These are phyloP conservation scores for Globisporangium radiosum DNA, from an alignment of 352 stramenopile genomes.

Conservation along the genomic window DNA sequence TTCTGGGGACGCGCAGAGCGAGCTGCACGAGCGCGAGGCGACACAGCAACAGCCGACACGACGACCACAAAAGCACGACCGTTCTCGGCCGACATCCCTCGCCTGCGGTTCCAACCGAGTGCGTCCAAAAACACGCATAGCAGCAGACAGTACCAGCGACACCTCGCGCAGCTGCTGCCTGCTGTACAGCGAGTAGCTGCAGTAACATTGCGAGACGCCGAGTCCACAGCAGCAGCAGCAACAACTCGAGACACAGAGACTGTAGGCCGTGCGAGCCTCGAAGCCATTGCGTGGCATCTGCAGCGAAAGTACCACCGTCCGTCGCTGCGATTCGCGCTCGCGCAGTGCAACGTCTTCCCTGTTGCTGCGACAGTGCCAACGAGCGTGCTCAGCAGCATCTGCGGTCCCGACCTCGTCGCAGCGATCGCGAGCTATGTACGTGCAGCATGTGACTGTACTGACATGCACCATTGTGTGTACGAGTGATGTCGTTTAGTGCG, in stretches of 20 bases:
- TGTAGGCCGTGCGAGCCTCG: constrained; percentile 7
- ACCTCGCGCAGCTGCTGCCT: constrained; percentile 25
- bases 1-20: constrained; percentile 33
- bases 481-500: no score
- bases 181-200: constrained; percentile 7
- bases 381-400: constrained; percentile 25
- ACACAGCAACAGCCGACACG: neutral
- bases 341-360: constrained; percentile 41
- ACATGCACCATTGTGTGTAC: no score
- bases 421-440: constrained; percentile 40
- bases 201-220: no score
- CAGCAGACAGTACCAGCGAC: constrained; percentile 22
- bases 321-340: constrained; percentile 46
- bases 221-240: neutral
- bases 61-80: constrained; percentile 14
- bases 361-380: constrained; percentile 21
- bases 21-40: constrained; percentile 7
- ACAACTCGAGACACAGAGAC: constrained; percentile 14
- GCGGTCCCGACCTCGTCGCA: constrained; percentile 25
- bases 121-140: constrained; percentile 23
- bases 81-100: constrained; percentile 12
- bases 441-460: neutral
- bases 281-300: constrained; percentile 33
- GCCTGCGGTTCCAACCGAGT: constrained; percentile 24
- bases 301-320: constrained; percentile 30